Base-by-base conservation (phyloP, 2,329 filamentous ascomycete species). In the Alternaria panax region DNA sequence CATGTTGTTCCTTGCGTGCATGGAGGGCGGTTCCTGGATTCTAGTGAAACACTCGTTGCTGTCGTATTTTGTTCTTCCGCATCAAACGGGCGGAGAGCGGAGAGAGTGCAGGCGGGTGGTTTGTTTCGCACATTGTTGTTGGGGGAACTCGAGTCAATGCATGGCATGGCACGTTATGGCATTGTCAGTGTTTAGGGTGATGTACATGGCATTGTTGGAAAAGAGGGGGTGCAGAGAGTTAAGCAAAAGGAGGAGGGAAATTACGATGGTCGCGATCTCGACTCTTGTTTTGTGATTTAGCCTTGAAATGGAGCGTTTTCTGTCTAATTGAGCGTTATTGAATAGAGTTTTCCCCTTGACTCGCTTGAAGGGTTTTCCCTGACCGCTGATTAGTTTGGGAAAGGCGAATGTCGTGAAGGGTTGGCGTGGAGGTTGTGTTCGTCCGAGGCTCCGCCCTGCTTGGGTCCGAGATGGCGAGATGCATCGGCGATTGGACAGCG, bases 391-490 rank as follows among this genome's bases (percentile, higher is more conserved):
- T 52, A 54, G 34, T 9, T 42, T 42, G 27, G 18, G 27, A 11
- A 25, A 27, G 27, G 32, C 32, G 38, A 48, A 25, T n/a, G 50
- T 46, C 34, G 56, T 43, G 51, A 41, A n/a, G 40, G 20, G 43
- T 45, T 38, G 25, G 51, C 51, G 28, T 54, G 36, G 42, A 54
- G 51, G 25, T 53, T 55, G 42, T 40, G 55, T 54, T 62, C 54
- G 60, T 62, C 60, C 63, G 59, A 46, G 50, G 11, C 40, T 52
- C 57, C 50, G 48, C 16, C 24, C 12, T 5, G 2, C 5, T 41
- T 41, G 55, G 46, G 57, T 43, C 57, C 62, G 55, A 67, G 57
- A 54, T 27, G 22, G 20, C 34, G 36, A 52, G 18, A 40, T 52
- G 40, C 36, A 52, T 47, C 27, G 42, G 42, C 52, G 42, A 11